Evolutionary conservation across 2,329 filamentous ascomycete species (phyloP), one percentile per base, ranked within the genome.

Genomic region (Cladosporium velox): DNA sequence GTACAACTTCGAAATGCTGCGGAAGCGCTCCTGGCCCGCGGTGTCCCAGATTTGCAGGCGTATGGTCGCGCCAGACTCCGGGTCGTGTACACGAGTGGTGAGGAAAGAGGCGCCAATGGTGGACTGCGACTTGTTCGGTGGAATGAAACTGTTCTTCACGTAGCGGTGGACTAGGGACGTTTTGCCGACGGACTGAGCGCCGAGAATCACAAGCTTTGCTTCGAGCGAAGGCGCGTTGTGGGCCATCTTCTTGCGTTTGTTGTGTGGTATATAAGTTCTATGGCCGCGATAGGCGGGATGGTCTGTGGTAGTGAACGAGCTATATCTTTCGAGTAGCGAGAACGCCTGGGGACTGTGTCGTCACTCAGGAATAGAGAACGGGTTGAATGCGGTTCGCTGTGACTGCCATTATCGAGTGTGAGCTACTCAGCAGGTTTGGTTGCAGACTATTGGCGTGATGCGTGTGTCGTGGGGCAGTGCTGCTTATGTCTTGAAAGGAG

Each of bases 31-130:
- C 77, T 99, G 94, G 68, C 94, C 94, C 66, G 94, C 92, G 38
- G 93, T 97, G 77, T 97, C 93, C 93, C 93, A 97, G 71, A 97
- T 96, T 76, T 97, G 93, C 44, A 97, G 84, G n/a, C 93, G 88
- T 41, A 97, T 92, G 28, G 91, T 85, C 1, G 92, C 95, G 73
- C 94, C 91, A 26, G 90, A 91, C 76, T 97, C 91, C 68, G 87
- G 88, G 79, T 97, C 93, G 61, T 82, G 77, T 18, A 90, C 85
- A 51, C 91, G 80, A 68, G 90, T 87, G 32, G 91, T 88, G 54
- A 93, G 78, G 69, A 85, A 84, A 30, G 82, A 81, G 74, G 82
- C 82, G 69, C 82, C 82, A 68, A 84, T 79, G 15, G 82, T 84
- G 10, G 80, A 81, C 65, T 80, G 79, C 15, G 81, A 81, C 28